Evolutionary conservation across 1,284 basidiomycete species (phyloP).

Genomic region (Pseudozyma pruni): DNA sequence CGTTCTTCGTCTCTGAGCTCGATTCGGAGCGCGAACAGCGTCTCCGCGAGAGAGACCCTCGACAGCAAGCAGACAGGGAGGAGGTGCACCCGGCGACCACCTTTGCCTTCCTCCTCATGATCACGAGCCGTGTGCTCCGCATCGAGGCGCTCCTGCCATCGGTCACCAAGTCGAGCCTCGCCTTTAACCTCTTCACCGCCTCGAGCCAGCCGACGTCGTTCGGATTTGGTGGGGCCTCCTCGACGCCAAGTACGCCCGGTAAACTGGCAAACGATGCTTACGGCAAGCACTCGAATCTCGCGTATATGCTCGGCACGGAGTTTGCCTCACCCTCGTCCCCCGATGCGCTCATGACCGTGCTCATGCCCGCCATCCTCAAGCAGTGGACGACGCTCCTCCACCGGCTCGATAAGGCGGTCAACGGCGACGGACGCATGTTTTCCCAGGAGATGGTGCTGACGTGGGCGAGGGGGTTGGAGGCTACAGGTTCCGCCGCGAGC

Average conservation of each 20-base stretch:
- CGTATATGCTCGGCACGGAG: constrained; percentile 24
- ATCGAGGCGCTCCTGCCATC: constrained; percentile 52
- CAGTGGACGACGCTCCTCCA: constrained; percentile 59
- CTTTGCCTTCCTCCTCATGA: constrained; percentile 53
- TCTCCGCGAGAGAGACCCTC: constrained; percentile 23
- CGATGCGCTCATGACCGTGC: constrained; percentile 54
- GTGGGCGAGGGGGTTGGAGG: constrained; percentile 54
- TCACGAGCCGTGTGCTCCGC: constrained; percentile 56
- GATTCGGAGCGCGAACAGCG: constrained; percentile 42
- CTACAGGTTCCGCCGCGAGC: constrained; percentile 5
- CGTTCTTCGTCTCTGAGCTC: constrained; percentile 57
- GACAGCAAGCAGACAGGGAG: constrained; percentile 38
- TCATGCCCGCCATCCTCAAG: constrained; percentile 56
- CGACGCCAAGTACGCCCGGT: constrained; percentile 3
- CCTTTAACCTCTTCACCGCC: constrained; percentile 44
- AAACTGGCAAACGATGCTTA: constrained; percentile 21
- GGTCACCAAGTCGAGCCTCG: constrained; percentile 42
- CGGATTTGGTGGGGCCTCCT: constrained; percentile 13
- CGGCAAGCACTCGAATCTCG: constrained; percentile 39
- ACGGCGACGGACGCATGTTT: constrained; percentile 63
- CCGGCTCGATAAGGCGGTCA: constrained; percentile 53
- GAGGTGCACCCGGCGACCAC: constrained; percentile 57
- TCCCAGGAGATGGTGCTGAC: constrained; percentile 55
- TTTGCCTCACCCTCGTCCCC: constrained; percentile 44
- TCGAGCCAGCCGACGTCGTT: constrained; percentile 22